Evolutionary conservation across 306 rosid species (phyloP).

Genomic region (Morella rubra): DNA sequence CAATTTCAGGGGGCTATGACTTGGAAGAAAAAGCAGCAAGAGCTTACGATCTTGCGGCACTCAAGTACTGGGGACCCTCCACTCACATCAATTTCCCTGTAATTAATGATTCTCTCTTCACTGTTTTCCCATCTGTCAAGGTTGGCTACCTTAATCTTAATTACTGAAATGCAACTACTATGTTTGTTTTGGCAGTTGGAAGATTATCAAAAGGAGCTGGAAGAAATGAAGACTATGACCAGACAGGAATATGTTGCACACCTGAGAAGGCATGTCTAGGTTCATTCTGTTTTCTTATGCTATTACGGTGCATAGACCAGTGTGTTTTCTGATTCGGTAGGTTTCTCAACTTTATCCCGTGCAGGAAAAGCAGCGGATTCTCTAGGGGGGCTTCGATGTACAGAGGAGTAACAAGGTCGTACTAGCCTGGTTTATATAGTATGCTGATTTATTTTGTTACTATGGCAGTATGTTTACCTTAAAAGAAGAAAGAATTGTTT

Average conservation of each 20-base stretch:
- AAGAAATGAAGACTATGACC: constrained; percentile 80
- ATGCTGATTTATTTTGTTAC: neutral
- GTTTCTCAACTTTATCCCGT: constrained; percentile 5
- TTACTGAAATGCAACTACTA: constrained; percentile 21
- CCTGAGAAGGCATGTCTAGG: constrained; percentile 60
- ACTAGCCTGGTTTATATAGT: constrained; percentile 19
- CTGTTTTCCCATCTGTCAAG: constrained; percentile 19
- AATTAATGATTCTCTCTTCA: constrained; percentile 38
- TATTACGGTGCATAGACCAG: neutral
- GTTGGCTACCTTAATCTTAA: neutral
- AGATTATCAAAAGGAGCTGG: constrained; percentile 68
- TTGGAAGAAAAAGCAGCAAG: constrained; percentile 95
- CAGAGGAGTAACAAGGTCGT: constrained; percentile 95
- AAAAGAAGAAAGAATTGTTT: neutral
- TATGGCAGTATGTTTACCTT: constrained; percentile 3
- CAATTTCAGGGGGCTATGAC: constrained; percentile 85
- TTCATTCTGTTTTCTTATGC: constrained; percentile 3
- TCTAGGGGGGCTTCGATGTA: constrained; percentile 91
- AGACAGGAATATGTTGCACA: constrained; percentile 94
- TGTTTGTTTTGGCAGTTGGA: constrained; percentile 51
- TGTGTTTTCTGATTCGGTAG: constrained; percentile 12
- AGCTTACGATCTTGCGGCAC: constrained; percentile 93
- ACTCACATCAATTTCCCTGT: constrained; percentile 91
- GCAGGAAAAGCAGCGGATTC: constrained; percentile 92
- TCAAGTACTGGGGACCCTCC: constrained; percentile 98